These are phyloP conservation scores for Kwoniella bestiolae DNA, from an alignment of 768 basidiomycete species.

Conservation along the genomic window DNA sequence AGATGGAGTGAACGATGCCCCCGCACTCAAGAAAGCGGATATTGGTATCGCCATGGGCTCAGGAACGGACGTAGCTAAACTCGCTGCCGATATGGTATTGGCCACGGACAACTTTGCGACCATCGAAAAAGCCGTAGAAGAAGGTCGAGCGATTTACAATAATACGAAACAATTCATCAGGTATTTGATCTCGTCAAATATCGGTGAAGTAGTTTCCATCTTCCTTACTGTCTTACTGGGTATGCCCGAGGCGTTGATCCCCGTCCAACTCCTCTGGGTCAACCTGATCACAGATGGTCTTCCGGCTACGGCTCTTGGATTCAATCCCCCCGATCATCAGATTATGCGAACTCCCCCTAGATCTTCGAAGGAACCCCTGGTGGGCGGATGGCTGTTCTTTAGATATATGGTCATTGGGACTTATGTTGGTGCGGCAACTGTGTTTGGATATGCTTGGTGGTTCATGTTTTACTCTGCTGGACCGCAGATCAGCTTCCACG, in stretches of 20 bases:
- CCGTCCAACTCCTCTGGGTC: conserved; percentile 97
- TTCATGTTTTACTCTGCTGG: conserved; percentile 88
- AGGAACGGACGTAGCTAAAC: conserved; percentile 96
- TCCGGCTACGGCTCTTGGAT: conserved; percentile 94
- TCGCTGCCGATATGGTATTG: conserved; percentile 94
- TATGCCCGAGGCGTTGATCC: conserved; percentile 99
- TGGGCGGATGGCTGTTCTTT: conserved; percentile 93
- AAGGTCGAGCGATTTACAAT: conserved; percentile 96
- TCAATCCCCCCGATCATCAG: conserved; percentile 90
- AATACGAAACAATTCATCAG: conserved; percentile 99
- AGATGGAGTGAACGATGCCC: conserved; percentile 98
- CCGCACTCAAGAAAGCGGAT: conserved; percentile 93
- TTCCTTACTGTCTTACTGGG: conserved; percentile 96
- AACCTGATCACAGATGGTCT: conserved; percentile 94
- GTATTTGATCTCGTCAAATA: conserved; percentile 95
- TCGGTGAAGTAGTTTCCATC: conserved; percentile 92
- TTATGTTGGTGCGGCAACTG: conserved; percentile 93
- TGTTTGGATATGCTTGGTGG: conserved; percentile 99
- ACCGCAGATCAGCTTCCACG: conserved; percentile 89
- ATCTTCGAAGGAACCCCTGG: conserved; percentile 84
- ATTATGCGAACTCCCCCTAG: conserved; percentile 96
- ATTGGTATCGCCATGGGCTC: conserved; percentile 99
- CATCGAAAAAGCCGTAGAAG: conserved; percentile 94
- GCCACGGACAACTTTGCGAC: conserved; percentile 87
- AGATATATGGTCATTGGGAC: conserved; percentile 90